Evolutionary conservation across 73 alveolate species (phyloP).

Genomic region (Paramecium sonneborni): DNA sequence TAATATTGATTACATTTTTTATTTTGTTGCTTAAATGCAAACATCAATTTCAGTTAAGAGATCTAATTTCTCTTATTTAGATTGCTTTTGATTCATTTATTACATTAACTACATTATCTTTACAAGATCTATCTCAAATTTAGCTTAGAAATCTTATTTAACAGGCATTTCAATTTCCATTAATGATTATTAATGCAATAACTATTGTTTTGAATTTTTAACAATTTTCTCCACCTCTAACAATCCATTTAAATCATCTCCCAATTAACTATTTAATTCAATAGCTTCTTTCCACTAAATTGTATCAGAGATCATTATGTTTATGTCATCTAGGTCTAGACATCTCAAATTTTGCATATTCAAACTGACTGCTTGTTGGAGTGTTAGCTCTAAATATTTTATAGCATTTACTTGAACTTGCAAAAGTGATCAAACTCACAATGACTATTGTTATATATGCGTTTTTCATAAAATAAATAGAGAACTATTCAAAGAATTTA

Average conservation of each 20-base stretch:
- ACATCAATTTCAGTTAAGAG: conserved; percentile 12
- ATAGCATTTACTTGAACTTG: conserved; percentile 11
- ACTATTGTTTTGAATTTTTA: neutral
- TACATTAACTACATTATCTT: neutral
- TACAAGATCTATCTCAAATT: neutral
- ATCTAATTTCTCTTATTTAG: neutral
- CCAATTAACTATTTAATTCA: neutral
- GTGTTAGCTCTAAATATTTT: conserved; percentile 27
- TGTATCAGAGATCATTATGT: neutral
- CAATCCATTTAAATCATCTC: neutral
- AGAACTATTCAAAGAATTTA: neutral
- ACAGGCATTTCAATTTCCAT: conserved; percentile 1
- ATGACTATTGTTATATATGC: conserved; percentile 9
- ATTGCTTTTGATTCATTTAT: neutral
- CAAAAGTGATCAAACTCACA: neutral
- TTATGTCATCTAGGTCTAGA: neutral
- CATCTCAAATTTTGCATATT: neutral
- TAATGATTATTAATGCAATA: neutral
- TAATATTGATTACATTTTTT: neutral
- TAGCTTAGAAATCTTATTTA: neutral
- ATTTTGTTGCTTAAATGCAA: neutral
- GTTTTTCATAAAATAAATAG: neutral
- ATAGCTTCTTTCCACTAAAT: neutral
- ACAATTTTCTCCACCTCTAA: conserved; percentile 8
- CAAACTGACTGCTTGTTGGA: neutral